These are phyloP conservation scores for Hypoxylon sp. DNA, from an alignment of 2,329 filamentous ascomycete species.

Conservation along the genomic window DNA sequence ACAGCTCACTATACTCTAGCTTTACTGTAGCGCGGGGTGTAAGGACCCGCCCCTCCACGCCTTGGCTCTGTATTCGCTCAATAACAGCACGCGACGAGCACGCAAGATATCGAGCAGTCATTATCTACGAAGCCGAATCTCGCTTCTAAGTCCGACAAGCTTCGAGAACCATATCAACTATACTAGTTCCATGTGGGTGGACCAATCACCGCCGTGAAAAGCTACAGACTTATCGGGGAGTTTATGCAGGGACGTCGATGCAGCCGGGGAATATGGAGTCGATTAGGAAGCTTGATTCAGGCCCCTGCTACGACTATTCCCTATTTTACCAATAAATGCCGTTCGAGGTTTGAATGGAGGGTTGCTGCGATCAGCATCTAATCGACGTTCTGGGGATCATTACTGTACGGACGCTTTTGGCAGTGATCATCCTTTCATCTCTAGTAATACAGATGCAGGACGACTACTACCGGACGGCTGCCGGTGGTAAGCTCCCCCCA, in stretches of 20 bases:
- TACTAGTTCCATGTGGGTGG: no score
- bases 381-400: slow-evolving; percentile 19
- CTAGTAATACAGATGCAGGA: slow-evolving; percentile 25
- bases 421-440: slow-evolving; percentile 10
- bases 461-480: background rate
- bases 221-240: slow-evolving; percentile 10
- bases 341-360: slow-evolving; percentile 10
- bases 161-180: slow-evolving; percentile 1
- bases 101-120: slow-evolving; percentile 21
- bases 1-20: background rate
- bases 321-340: slow-evolving; percentile 8
- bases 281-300: slow-evolving; percentile 32
- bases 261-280: slow-evolving; percentile 12
- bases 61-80: slow-evolving; percentile 3
- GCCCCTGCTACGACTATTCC: slow-evolving; percentile 12
- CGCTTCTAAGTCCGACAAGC: slow-evolving; percentile 18
- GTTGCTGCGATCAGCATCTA: slow-evolving; percentile 8
- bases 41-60: slow-evolving; percentile 2
- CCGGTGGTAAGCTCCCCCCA: slow-evolving; percentile 13
- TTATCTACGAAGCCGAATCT: slow-evolving; percentile 18
- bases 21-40: slow-evolving; percentile 4
- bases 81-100: slow-evolving; percentile 26
- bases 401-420: slow-evolving; percentile 24
- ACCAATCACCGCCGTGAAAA: no score
- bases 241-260: slow-evolving; percentile 31